Base-by-base conservation (phyloP, 768 basidiomycete genomes). In the Amanita thiersii region DNA sequence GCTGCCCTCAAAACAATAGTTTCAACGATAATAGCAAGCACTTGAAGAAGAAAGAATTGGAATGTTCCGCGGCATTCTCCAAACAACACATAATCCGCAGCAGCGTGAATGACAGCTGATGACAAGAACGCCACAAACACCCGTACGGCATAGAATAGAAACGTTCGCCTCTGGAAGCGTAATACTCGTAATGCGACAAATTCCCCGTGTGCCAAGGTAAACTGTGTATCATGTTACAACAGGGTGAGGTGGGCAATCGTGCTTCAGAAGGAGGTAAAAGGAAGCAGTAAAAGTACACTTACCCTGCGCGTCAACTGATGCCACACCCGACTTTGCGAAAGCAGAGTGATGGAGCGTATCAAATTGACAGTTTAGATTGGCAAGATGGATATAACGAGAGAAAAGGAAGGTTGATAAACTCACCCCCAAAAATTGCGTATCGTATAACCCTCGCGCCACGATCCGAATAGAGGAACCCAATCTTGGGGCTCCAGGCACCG, bases 351-450 rank as follows among this genome's bases (percentile, higher is more conserved):
- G 21, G 32, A 15, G 25, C n/a, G 23, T 29, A 20, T 23, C 12
- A 39, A 36, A 26, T 21, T 8, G 5, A 17, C 15, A 15, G 32
- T 34, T 45, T 38, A 37, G 8, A 39, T 11, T 19, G 1, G 14
- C 19, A 34, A 4, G 14, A 14, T 11, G 12, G 11, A 11, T 12
- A 32, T n/a, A 41, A 39, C 17, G 3, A 29, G 17, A 4, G 19
- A 28, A n/a, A 9, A 40, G 18, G 5, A 15, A 29, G 18, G n/a
- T 4, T 20, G 30, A 25, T 18, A 40, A 12, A 54, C 64, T 47
- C 46, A 67, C 65, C 67, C 60, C 69, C 68, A 70, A 19, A 64
- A 56, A 4, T 55, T 54, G 12, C 63, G 59, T 10, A 71, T 40
- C 1, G 64, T 64, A 45, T 62, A 68, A 5, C 61, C 62, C 18